Conservation (phyloP, 2,329 filamentous ascomycete species). For the Apiospora arundinis region DNA sequence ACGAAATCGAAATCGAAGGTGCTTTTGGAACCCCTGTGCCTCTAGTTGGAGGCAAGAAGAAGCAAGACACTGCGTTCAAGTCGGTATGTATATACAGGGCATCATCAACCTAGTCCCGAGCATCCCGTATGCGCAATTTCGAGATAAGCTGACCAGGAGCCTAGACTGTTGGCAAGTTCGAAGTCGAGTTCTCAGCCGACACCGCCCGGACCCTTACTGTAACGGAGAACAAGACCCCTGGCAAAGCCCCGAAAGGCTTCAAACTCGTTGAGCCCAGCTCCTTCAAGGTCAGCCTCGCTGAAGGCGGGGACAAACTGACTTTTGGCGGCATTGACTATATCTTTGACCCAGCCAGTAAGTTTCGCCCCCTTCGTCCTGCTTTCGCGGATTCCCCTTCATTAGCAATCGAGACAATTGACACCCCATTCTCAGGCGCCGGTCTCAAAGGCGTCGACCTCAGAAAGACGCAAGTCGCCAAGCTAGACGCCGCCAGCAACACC, state of each 20-base stretch:
- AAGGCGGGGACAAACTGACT: conserved; percentile 39
- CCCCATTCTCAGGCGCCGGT: background rate
- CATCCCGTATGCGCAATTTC: background rate
- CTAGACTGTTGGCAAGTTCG: conserved; percentile 34
- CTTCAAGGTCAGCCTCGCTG: conserved; percentile 44
- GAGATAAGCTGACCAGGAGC: background rate
- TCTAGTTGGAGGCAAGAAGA: background rate
- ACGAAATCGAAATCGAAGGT: background rate
- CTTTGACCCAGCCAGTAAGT: conserved; percentile 41
- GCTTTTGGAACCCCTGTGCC: conserved; percentile 13
- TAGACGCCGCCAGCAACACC: conserved; percentile 42
- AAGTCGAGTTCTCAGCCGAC: conserved; percentile 47
- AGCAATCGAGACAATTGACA: background rate
- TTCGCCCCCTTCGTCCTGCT: background rate
- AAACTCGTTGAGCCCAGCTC: conserved; percentile 44
- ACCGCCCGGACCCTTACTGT: conserved; percentile 43
- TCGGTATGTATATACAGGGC: background rate
- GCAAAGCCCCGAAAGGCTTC: conserved; percentile 44
- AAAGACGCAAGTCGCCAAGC: conserved; percentile 42
- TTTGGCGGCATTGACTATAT: conserved; percentile 50
- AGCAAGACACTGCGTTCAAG: conserved; percentile 19
- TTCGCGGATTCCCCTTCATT: no score
- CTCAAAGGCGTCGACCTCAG: conserved; percentile 44
- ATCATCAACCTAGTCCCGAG: no score
- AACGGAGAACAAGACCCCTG: conserved; percentile 44